These are phyloP conservation scores for Nannochloris sp. DNA, from an alignment of 139 green algal species.

Conservation along the genomic window DNA sequence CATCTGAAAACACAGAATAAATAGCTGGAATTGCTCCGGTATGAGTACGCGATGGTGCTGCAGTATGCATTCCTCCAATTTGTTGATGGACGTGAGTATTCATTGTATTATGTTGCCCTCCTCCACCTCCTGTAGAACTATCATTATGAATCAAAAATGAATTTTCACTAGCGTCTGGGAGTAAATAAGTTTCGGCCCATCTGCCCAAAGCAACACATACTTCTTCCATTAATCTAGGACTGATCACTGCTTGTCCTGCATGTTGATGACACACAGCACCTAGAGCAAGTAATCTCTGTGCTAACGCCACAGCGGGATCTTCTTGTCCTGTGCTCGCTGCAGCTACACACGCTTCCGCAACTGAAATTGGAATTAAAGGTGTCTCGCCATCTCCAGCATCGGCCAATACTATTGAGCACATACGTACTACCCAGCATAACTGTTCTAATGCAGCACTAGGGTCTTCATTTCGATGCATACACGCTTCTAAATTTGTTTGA, in stretches of 20 bases:
- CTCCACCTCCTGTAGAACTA: too few species aligned
- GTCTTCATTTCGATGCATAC: constrained; percentile 20
- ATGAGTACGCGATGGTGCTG: too few species aligned
- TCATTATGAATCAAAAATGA: too few species aligned
- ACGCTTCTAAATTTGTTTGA: constrained; percentile 21
- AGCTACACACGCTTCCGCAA: constrained; percentile 30
- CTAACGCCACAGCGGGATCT: constrained; percentile 1
- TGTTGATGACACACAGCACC: constrained; percentile 11
- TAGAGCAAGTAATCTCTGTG: constrained; percentile 29
- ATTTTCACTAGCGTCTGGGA: constrained; percentile 50
- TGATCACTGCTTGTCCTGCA: constrained; percentile 26
- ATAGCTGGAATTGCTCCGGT: too few species aligned
- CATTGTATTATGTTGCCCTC: too few species aligned
- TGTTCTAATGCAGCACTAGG: constrained; percentile 58
- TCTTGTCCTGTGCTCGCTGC: background rate
- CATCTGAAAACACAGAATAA: too few species aligned
- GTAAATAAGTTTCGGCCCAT: constrained; percentile 85
- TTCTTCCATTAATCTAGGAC: constrained; percentile 74
- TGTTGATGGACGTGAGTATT: too few species aligned
- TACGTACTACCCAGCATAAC: constrained; percentile 66
- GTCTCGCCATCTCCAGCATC: constrained; percentile 73
- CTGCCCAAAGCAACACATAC: constrained; percentile 45
- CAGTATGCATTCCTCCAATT: too few species aligned
- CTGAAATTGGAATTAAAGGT: constrained; percentile 54
- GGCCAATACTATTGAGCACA: constrained; percentile 62